phyloP scores from a whole-genome alignment of 805 yeast genomes.

The Danielozyma ontarioensis region DNA sequence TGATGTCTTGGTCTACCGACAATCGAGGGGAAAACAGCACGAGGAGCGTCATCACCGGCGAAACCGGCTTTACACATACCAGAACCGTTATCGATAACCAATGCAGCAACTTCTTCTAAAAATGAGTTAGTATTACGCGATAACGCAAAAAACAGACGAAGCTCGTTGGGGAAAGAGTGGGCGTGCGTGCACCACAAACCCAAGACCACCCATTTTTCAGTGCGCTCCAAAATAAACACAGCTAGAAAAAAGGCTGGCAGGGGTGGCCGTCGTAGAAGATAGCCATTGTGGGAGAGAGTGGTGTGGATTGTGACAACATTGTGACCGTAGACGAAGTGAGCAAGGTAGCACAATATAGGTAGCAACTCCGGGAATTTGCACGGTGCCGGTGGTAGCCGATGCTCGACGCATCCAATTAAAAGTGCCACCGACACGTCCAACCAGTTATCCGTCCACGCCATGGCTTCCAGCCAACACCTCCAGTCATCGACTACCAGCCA shows the following conservation, averaged over 20 bases:
- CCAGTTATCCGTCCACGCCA: no score
- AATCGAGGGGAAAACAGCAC: slow-evolving; percentile 99
- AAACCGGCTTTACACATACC: slow-evolving; percentile 99
- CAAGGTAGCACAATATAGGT: no score
- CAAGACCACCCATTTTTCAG: not conserved
- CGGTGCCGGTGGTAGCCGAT: no score
- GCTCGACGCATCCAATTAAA: no score
- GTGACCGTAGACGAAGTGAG: no score
- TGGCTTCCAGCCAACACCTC: no score
- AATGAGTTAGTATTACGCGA: not conserved
- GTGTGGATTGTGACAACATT: not conserved
- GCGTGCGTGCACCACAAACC: not conserved
- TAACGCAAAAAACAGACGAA: no score
- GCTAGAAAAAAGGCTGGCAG: not conserved
- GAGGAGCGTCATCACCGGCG: slow-evolving; percentile 99
- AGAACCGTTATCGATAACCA: slow-evolving; percentile 99
- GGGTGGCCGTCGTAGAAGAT: not conserved
- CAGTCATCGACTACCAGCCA: no score
- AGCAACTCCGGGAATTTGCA: no score
- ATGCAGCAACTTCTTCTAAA: slow-evolving; percentile 46
- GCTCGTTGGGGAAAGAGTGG: no score
- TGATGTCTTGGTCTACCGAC: slow-evolving; percentile 99
- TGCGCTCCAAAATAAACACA: not conserved
- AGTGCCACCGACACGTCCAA: no score
- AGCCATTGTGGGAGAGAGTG: not conserved